Evolutionary conservation across 495 filamentous ascomycete genomes (phyloP).

Genomic region (Cenococcum geophilum): DNA sequence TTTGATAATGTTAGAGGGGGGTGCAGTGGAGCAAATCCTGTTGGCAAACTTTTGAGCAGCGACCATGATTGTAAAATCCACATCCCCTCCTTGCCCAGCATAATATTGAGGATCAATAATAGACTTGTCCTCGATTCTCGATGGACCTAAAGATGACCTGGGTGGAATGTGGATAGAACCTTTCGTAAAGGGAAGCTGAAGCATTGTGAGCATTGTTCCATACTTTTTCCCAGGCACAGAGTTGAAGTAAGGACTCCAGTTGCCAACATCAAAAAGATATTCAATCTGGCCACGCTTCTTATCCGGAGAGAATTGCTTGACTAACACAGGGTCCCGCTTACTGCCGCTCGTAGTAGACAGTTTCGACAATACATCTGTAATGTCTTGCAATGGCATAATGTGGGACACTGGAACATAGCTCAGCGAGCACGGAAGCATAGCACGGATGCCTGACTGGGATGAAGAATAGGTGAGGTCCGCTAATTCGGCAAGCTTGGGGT

Average conservation of each 20-base stretch:
- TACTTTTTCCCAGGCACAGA: slow-evolving; percentile 45
- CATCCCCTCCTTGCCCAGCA: slow-evolving; percentile 32
- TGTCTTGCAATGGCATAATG: slow-evolving; percentile 30
- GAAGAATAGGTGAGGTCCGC: slow-evolving; percentile 34
- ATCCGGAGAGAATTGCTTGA: slow-evolving; percentile 35
- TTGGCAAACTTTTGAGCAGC: slow-evolving; percentile 42
- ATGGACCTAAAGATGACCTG: slow-evolving; percentile 18
- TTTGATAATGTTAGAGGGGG: slow-evolving; percentile 41
- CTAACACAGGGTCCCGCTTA: slow-evolving; percentile 26
- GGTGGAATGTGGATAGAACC: slow-evolving; percentile 21
- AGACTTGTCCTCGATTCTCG: slow-evolving; percentile 30
- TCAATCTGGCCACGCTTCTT: slow-evolving; percentile 46
- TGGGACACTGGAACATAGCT: slow-evolving; percentile 45
- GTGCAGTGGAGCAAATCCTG: slow-evolving; percentile 41
- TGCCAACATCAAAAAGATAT: slow-evolving; percentile 38
- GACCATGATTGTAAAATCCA: slow-evolving; percentile 44
- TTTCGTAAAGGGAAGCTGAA: slow-evolving; percentile 37
- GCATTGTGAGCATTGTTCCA: slow-evolving; percentile 48
- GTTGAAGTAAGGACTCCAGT: slow-evolving; percentile 44
- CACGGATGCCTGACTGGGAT: slow-evolving; percentile 37
- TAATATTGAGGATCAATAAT: slow-evolving; percentile 47
- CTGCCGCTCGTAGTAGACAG: background rate
- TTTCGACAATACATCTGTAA: slow-evolving; percentile 5
- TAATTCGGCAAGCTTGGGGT: slow-evolving; percentile 30
- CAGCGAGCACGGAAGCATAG: slow-evolving; percentile 40